phyloP scores from a whole-genome alignment of 345 rosid genomes.

The Populus deltoides region DNA sequence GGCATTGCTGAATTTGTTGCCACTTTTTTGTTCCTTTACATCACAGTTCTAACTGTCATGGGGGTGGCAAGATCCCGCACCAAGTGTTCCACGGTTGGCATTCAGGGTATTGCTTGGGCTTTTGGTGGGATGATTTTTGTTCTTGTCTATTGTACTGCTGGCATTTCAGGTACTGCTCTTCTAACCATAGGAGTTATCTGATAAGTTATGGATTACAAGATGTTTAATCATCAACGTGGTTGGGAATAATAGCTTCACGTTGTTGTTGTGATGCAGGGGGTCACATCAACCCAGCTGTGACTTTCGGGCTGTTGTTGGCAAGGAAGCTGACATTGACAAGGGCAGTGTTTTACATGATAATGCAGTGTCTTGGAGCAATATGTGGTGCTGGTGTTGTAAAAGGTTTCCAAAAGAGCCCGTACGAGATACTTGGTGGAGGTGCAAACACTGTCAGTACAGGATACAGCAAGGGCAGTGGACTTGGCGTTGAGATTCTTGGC shows the following conservation, averaged over 20 bases:
- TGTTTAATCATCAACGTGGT: not conserved
- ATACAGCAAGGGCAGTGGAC: conserved; percentile 11
- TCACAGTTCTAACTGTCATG: conserved; percentile 19
- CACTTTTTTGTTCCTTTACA: conserved; percentile 21
- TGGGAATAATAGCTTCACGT: not conserved
- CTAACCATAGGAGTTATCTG: not conserved
- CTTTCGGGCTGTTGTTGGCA: conserved; percentile 18
- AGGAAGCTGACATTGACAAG: conserved; percentile 22
- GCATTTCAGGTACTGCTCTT: conserved; percentile 13
- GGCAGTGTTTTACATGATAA: conserved; percentile 21
- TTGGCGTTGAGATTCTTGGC: conserved; percentile 21
- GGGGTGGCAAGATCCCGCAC: conserved; percentile 13
- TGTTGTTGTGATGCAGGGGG: conserved; percentile 13
- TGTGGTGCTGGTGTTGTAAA: conserved; percentile 20
- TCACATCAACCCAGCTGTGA: conserved; percentile 24
- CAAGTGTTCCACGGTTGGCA: conserved; percentile 21
- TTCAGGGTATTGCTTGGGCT: conserved; percentile 23
- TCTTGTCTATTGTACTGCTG: conserved; percentile 24
- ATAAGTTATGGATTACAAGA: not conserved
- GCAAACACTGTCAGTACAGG: conserved; percentile 12
- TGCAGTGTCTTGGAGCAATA: conserved; percentile 24
- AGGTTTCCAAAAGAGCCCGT: not conserved
- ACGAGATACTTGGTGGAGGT: conserved; percentile 19
- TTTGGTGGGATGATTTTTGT: conserved; percentile 25
- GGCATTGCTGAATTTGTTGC: conserved; percentile 24